Evolutionary conservation across 805 yeast genomes (phyloP).

Genomic region (Saturnispora halmiae): DNA sequence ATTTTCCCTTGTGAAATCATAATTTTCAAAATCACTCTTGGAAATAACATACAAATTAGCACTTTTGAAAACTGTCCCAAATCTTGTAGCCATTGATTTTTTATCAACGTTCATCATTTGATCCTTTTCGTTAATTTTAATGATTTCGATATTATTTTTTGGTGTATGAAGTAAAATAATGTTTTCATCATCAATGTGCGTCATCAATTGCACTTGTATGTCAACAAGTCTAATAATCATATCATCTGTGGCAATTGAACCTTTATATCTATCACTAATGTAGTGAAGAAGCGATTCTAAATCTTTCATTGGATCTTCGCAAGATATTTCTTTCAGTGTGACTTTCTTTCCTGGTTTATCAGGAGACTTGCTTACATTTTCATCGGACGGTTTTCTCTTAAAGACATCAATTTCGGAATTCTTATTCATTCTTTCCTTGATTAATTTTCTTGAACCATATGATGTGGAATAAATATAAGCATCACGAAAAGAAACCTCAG

Average conservation of each 20-base stretch:
- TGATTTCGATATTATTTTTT: constrained; percentile 53
- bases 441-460: constrained; percentile 24
- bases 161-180: constrained; percentile 70
- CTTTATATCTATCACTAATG: constrained; percentile 27
- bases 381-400: too few species aligned
- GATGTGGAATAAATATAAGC: constrained; percentile 32
- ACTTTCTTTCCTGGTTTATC: background rate
- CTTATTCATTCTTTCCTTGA: constrained; percentile 8
- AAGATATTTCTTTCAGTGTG: background rate
- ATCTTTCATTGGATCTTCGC: constrained; percentile 16
- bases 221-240: constrained; percentile 60
- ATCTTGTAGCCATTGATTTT: constrained; percentile 50
- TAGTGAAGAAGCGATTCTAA: constrained; percentile 47
- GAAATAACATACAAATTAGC: constrained; percentile 67
- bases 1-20: constrained; percentile 16
- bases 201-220: constrained; percentile 73
- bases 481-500: constrained; percentile 37
- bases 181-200: constrained; percentile 42
- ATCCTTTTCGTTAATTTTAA: constrained; percentile 45
- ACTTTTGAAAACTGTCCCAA: constrained; percentile 56
- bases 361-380: background rate
- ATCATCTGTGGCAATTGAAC: constrained; percentile 38
- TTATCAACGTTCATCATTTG: constrained; percentile 13
- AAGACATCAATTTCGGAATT: too few species aligned
- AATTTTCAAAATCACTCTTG: constrained; percentile 33